Evolutionary conservation across 441 rosid species (phyloP), one percentile per base, ranked within the genome.

Genomic region (Adansonia rubrostipa): DNA sequence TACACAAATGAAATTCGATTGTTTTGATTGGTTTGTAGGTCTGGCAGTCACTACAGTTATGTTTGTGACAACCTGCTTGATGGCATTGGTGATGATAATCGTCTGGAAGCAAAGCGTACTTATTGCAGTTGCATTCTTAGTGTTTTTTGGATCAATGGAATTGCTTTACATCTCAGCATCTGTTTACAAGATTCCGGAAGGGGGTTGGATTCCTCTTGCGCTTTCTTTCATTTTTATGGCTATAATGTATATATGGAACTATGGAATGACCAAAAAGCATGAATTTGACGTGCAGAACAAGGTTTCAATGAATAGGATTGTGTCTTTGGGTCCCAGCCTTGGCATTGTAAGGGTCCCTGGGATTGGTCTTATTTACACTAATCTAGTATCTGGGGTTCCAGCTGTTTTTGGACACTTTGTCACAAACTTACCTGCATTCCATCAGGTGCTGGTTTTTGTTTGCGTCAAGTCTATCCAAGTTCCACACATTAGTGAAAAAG

Each of bases 31-130:
- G 20, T 80, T 79, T 83, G 69, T 67, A 90, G 92, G 96, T 61
- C 75, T 92, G 81, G 93, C 91, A 42, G 89, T 92, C 71, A 87
- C 92, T 19, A 85, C 89, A 17, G 93, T 89, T 61, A 90, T 92
- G 97, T 86, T 92, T 71, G 90, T 90, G 78, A 90, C 94, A 24
- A 92, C 93, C 61, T 89, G 94, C 84, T 82, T 90, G 83, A 92
- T 88, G 93, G 74, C 86, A 24, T 81, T 90, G 82, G 88, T 89
- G 73, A 87, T 90, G 84, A 81, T 81, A 57, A 84, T 87, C 6
- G 90, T 92, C 53, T 86, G 94, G 96, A 89, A 90, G 77, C 87
- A 85, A 79, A 84, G 76, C 24, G 74, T 80, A 48, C 11, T 85
- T 1, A 63, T 61, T 9, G 88, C 87, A 67, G 47, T 89, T 6